phyloP scores from a whole-genome alignment of 148 eudicot species.

The Limonium bicolor region DNA sequence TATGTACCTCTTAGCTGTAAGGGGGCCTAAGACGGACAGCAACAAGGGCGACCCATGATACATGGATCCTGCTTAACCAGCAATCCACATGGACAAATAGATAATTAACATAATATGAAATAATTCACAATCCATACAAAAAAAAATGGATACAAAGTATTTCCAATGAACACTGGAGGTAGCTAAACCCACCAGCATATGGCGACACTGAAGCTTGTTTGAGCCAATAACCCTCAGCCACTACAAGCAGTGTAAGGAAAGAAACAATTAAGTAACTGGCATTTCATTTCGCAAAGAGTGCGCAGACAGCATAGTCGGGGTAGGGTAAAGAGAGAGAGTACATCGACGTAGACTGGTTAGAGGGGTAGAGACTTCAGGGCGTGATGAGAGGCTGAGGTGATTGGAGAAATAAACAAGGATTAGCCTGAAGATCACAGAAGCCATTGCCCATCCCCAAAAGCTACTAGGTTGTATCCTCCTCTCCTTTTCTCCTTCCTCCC shows the following conservation, averaged over 20 bases:
- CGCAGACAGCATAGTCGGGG: too few relatives aligned
- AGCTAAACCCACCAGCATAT: slow-evolving; percentile 45
- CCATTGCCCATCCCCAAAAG: slow-evolving; percentile 64
- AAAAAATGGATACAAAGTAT: neutral
- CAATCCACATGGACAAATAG: neutral
- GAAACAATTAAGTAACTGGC: neutral
- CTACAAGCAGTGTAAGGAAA: slow-evolving; percentile 15
- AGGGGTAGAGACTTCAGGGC: slow-evolving; percentile 95
- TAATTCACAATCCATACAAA: neutral
- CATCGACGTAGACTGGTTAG: slow-evolving; percentile 89
- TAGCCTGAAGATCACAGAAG: slow-evolving; percentile 44
- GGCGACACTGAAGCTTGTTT: slow-evolving; percentile 77
- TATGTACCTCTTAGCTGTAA: slow-evolving; percentile 51
- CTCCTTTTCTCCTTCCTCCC: slow-evolving; percentile 8
- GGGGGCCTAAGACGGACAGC: slow-evolving; percentile 73
- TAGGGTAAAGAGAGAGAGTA: slow-evolving; percentile 24
- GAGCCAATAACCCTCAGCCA: slow-evolving; percentile 94
- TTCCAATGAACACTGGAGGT: neutral
- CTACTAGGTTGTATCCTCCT: slow-evolving; percentile 10
- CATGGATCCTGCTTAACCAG: slow-evolving; percentile 59
- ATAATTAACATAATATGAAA: neutral
- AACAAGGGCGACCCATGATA: slow-evolving; percentile 94
- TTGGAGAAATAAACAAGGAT: slow-evolving; percentile 47
- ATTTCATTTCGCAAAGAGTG: neutral
- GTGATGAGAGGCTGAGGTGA: slow-evolving; percentile 44